Conservation (phyloP, 495 filamentous ascomycete genomes). For the Ascodesmis nigricans region DNA sequence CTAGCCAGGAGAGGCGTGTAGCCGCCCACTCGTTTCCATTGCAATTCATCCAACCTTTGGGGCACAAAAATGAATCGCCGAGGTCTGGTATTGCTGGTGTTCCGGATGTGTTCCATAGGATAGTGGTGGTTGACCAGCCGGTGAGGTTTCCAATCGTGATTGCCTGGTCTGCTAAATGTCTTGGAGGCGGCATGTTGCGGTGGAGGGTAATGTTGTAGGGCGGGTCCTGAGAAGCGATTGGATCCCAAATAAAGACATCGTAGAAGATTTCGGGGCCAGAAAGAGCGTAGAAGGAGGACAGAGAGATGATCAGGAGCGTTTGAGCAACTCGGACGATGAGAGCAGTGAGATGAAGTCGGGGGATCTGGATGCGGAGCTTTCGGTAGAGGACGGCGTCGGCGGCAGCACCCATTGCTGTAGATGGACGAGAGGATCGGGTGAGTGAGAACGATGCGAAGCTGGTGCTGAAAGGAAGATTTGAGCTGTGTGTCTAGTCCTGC, state of each 20-base stretch:
- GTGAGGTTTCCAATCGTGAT: background rate
- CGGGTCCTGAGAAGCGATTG: background rate
- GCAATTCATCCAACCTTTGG: conserved; percentile 1
- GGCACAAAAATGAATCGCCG: background rate
- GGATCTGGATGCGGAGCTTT: too few relatives aligned
- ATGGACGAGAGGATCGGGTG: too few relatives aligned
- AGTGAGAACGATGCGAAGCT: too few relatives aligned
- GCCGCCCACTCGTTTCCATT: conserved; percentile 1
- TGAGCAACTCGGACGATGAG: conserved; percentile 4
- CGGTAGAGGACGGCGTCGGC: too few relatives aligned
- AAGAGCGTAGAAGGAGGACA: background rate
- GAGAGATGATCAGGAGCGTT: background rate
- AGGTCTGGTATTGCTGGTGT: background rate
- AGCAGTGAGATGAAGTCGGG: conserved; percentile 1
- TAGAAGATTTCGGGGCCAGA: conserved; percentile 1
- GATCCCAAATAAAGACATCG: conserved; percentile 4
- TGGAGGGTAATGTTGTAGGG: conserved; percentile 1
- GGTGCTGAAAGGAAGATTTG: too few relatives aligned
- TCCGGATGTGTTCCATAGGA: background rate
- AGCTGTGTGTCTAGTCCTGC: too few relatives aligned
- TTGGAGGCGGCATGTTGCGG: background rate
- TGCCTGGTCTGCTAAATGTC: too few relatives aligned
- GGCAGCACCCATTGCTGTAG: too few relatives aligned
- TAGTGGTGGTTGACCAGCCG: background rate
- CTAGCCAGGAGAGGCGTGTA: conserved; percentile 1